Base-by-base conservation (phyloP, 2,329 filamentous ascomycete genomes). In the Cladosporium colombiae region DNA sequence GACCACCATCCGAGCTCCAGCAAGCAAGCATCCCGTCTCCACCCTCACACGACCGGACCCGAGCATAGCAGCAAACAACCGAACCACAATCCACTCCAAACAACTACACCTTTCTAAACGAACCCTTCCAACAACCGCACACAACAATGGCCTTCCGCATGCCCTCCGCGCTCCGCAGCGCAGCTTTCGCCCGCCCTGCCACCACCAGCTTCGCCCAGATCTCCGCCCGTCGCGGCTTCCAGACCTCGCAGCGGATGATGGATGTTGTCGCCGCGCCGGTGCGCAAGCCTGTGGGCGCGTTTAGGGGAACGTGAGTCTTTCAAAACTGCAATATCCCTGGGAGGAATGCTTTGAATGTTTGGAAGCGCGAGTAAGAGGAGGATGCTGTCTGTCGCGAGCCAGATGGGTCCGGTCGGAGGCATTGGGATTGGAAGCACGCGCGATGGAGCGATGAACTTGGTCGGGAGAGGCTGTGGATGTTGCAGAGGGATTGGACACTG, bases 241-340 rank as follows among this genome's bases (percentile, higher is more conserved):
- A 81, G 69, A 80, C 79, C 58, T 71, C 64, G 65, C 33, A 56
- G 46, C 44, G 59, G 29, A 57, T 67, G 50, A 64, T 63, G 37
- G 53, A 67, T 13, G 65, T 55, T 23, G 69, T 71, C 55, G 55
- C 49, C 13, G 61, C 85, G 64, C 83, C 87, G 31, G 80, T 83
- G n/a, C 84, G 82, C 76, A 90, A 86, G 77, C 89, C 89, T 8
- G 84, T 91, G 62, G 89, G 89, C 65, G 89, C 89, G 71, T 91
- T 91, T 75, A 81, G 89, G 75, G 89, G 88, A 82, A 88, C 88
- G 89, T 91, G 78, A 83, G 87, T 82, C 64, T 37, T 16, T 18
- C 52, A 14, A 33, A 2, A 33, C n/a, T 21, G 16, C 2, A 1
- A 13, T 33, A 21, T 29, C 14, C 13, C 7, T 21, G 7, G 52